Percentiles rank a stretch among this genome's conserved stretches.
These are phyloP conservation scores for Phaeophleospora eucalypticola DNA, from an alignment of 2,329 filamentous ascomycete genomes.

Conservation along the genomic window DNA sequence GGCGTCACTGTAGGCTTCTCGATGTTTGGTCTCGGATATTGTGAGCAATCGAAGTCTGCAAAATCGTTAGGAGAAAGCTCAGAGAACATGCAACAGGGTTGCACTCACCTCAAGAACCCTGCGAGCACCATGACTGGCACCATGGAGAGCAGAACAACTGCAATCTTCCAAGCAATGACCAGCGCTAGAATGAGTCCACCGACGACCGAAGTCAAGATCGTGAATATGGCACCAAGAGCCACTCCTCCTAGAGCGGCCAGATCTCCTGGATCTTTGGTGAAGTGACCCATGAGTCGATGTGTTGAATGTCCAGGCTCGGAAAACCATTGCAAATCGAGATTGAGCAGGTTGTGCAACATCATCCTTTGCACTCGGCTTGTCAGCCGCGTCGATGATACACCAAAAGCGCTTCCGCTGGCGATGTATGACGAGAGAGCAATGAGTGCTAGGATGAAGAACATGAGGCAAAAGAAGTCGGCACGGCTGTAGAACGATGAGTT, in stretches of 20 bases:
- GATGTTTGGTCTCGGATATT: constrained; percentile 59
- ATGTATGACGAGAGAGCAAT: constrained; percentile 46
- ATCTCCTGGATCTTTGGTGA: constrained; percentile 48
- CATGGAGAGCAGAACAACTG: constrained; percentile 47
- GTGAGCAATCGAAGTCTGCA: constrained; percentile 47
- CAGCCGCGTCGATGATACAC: constrained; percentile 45
- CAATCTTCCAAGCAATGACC: constrained; percentile 49
- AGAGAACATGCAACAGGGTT: neutral
- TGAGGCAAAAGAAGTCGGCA: constrained; percentile 42
- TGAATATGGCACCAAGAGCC: constrained; percentile 49
- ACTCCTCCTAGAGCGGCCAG: constrained; percentile 48
- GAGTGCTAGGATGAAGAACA: constrained; percentile 53
- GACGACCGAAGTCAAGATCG: constrained; percentile 44
- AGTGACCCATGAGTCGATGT: constrained; percentile 43
- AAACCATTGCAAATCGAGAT: constrained; percentile 53
- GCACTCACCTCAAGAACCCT: neutral
- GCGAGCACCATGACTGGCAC: constrained; percentile 47
- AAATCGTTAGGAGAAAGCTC: constrained; percentile 35
- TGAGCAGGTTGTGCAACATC: constrained; percentile 50
- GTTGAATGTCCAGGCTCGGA: constrained; percentile 41
- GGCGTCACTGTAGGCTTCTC: constrained; percentile 60
- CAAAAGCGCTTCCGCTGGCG: constrained; percentile 45
- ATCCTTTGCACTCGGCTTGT: constrained; percentile 42
- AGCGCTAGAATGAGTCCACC: constrained; percentile 47
- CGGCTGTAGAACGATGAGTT: constrained; percentile 18